Evolutionary conservation across 176 grass and related monocot species (phyloP), one percentile per base, ranked within the genome.

Genomic region (Pharus latifolius): DNA sequence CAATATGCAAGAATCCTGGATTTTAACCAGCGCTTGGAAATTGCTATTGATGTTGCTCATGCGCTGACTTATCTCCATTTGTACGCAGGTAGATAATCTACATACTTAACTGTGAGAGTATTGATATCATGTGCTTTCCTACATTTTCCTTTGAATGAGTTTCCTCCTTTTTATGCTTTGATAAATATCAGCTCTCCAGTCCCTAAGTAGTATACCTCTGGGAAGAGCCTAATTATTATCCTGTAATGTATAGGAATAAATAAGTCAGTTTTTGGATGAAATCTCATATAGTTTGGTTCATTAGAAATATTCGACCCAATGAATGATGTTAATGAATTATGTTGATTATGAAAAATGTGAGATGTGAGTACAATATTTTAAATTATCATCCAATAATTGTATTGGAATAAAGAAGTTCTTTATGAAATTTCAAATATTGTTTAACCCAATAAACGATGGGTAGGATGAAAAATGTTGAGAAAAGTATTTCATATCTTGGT

Each of bases 1-100:
- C 79, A 88, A 40, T 73, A 73, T 63, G 96, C 87, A 49, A 99
- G 78, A 74, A 81, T 82, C 32, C 76, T 99, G 45, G 96, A 99
- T 78, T 99, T 99, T 73, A 86, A 91, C 76, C 87, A 99, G 38
- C 96, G 96, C 20, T 47, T 99, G 47, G 96, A 91, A 84, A 99
- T 99, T 65, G 96, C 96, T 13, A 99, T 99, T 49, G 96, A 99
- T 79, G 78, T 99, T 78, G 90, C 96, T 63, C 96, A 99, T 65
- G 90, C 81, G 69, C 79, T 99, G 44, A 94, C 96, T 78, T 99
- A 99, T 86, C 90, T 94, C 58, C 96, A 99, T 95, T 64, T 94
- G 38, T 99, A 94, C 79, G 96, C 96, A 77, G 96, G 96, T 99
- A 69, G 40, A 33, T 10, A 33, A 64, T 75, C 29, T 69, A 26